Evolutionary conservation across 345 rosid species (phyloP), one percentile per base, ranked within the genome.

Genomic region (Brassica rapa): DNA sequence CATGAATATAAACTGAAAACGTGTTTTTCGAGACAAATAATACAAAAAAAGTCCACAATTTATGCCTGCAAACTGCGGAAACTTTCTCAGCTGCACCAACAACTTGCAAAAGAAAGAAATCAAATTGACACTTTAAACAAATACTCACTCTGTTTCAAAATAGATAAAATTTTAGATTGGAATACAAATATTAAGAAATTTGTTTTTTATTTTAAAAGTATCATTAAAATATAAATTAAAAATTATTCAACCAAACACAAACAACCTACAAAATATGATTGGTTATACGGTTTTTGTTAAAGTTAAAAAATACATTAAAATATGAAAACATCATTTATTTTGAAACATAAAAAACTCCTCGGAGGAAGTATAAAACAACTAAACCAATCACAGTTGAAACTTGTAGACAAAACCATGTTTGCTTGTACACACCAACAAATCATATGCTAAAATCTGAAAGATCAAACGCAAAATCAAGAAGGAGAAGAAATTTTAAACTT

Each of bases 61-160:
- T 39, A 49, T 43, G 23, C 37, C 27, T 32, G 2, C 37, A 61
- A 61, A 1, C 55, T 24, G 64, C 19, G 4, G 30, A 55, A 9
- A 5, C 24, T 49, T 62, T 30, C 6, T 23, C 10, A 10, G 14
- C 53, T 23, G 63, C 14, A 32, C 68, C 46, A 39, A 10, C 43
- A 35, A 69, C 70, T 70, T 70, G 69, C 74, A 68, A 30, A n/a
- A 2, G 5, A 9, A 8, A 69, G 6, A 70, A 53, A 24, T 63
- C 3, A 49, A 14, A 68, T 1, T 4, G 14, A 8, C 53, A 68
- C 69, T 5, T 43, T 3, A 59, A 2, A 23, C 0, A 30, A 37
- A 43, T 43, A 32, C 35, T 32, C 21, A 19, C 21, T 19, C 21
- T 19, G 21, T 19, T 19, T 19, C 21, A 19, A 19, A 19, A 19